These are phyloP conservation scores for Diaporthe amygdali DNA, from an alignment of 2,329 filamentous ascomycete species.

Conservation along the genomic window DNA sequence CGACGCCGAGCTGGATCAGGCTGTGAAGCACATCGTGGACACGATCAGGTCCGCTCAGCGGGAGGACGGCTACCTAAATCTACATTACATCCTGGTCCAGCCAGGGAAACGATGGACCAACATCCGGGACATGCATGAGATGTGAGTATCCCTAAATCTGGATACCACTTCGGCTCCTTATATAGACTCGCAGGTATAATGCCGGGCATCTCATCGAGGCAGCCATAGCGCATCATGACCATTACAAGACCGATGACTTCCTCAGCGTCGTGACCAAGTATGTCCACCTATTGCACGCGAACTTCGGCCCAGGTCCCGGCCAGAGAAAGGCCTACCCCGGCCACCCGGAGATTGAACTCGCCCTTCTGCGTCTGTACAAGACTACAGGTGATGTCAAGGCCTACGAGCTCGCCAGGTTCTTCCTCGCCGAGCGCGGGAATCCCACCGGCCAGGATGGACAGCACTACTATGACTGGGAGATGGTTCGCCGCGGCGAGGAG, in stretches of 20 bases:
- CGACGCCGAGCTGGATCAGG: conserved; percentile 51
- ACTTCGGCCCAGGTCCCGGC: conserved; percentile 54
- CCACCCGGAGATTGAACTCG: conserved; percentile 60
- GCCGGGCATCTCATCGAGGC: conserved; percentile 67
- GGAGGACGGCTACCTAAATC: conserved; percentile 66
- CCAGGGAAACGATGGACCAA: conserved; percentile 62
- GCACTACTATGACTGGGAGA: conserved; percentile 61
- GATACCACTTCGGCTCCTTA: not conserved
- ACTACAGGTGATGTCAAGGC: conserved; percentile 40
- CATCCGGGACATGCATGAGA: conserved; percentile 65
- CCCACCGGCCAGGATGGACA: conserved; percentile 50
- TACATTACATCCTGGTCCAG: conserved; percentile 66
- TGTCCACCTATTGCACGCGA: conserved; percentile 53
- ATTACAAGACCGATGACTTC: conserved; percentile 56
- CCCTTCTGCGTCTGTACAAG: conserved; percentile 44
- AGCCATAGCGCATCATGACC: conserved; percentile 59
- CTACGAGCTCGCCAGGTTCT: conserved; percentile 57
- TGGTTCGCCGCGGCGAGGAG: conserved; percentile 53
- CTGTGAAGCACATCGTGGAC: conserved; percentile 59
- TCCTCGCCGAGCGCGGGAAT: conserved; percentile 63
- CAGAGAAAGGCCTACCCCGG: conserved; percentile 66
- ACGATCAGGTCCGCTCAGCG: conserved; percentile 64
- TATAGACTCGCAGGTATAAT: conserved; percentile 51
- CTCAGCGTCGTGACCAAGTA: conserved; percentile 60
- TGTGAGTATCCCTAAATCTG: conserved; percentile 43